phyloP scores from a whole-genome alignment of 2,329 filamentous ascomycete species.

The Pyrenophora seminiperda region DNA sequence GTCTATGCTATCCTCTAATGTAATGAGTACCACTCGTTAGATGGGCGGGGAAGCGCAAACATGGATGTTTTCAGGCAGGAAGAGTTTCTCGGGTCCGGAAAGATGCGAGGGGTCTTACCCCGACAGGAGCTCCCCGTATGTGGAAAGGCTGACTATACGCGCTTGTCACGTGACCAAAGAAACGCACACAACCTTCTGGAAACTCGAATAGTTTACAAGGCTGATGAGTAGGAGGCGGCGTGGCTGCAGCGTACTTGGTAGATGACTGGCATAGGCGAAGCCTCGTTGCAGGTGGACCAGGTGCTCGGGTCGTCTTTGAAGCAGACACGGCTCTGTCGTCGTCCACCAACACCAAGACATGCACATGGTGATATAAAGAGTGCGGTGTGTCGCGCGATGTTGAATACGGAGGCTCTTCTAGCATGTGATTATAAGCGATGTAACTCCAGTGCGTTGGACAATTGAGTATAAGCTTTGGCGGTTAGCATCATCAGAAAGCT shows the following conservation, averaged over 20 bases:
- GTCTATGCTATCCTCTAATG: too few species aligned
- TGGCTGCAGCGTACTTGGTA: neutral
- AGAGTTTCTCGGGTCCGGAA: too few species aligned
- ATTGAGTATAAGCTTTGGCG: neutral
- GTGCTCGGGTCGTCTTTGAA: neutral
- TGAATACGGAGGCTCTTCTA: neutral
- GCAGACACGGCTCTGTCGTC: neutral
- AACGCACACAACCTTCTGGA: neutral
- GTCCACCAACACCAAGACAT: neutral
- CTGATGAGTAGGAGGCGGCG: conserved; percentile 1
- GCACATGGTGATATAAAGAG: neutral
- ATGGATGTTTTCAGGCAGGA: too few species aligned
- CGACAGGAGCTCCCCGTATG: too few species aligned
- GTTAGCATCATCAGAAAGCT: neutral
- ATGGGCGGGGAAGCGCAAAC: too few species aligned
- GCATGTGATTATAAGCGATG: neutral
- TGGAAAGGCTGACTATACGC: neutral
- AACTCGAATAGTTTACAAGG: neutral
- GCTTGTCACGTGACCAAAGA: too few species aligned
- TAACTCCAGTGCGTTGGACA: neutral
- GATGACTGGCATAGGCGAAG: conserved; percentile 6
- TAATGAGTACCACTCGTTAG: too few species aligned
- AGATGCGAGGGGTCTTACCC: too few species aligned
- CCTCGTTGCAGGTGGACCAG: conserved; percentile 6
- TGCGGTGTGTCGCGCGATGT: neutral